Percentiles rank a stretch among this genome's conserved stretches.
These are phyloP conservation scores for Sungouiozyma intestinalis DNA, from an alignment of 805 yeast genomes.

Conservation along the genomic window DNA sequence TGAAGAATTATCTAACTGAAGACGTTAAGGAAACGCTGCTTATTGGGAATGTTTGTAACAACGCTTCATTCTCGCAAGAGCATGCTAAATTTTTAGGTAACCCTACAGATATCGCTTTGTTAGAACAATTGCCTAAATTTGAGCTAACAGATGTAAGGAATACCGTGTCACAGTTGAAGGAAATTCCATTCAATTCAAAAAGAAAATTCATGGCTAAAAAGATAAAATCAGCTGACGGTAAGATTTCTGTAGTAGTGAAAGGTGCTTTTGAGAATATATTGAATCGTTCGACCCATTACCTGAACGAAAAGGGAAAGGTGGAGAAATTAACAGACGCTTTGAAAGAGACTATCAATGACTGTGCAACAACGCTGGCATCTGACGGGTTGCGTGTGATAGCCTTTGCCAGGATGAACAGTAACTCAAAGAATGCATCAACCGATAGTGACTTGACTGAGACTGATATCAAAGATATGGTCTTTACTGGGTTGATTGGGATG, in stretches of 20 bases:
- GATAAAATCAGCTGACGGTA: slow-evolving; percentile 46
- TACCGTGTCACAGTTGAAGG: slow-evolving; percentile 46
- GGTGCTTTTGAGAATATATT: slow-evolving; percentile 83
- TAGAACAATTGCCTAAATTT: slow-evolving; percentile 63
- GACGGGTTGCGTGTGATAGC: slow-evolving; percentile 84
- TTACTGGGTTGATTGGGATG: slow-evolving; percentile 88
- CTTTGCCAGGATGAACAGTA: slow-evolving; percentile 47
- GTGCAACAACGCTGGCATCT: slow-evolving; percentile 57
- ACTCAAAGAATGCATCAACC: slow-evolving; percentile 9
- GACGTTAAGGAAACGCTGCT: slow-evolving; percentile 50
- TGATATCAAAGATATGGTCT: slow-evolving; percentile 50
- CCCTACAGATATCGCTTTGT: slow-evolving; percentile 88
- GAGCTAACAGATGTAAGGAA: slow-evolving; percentile 63
- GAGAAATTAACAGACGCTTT: slow-evolving; percentile 47
- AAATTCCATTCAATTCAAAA: slow-evolving; percentile 73
- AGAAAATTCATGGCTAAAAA: slow-evolving; percentile 89
- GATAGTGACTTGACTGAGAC: slow-evolving; percentile 20
- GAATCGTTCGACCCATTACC: slow-evolving; percentile 47
- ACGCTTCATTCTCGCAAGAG: slow-evolving; percentile 58
- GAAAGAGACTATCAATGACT: slow-evolving; percentile 37
- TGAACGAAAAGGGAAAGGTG: slow-evolving; percentile 47
- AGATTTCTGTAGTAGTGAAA: slow-evolving; percentile 56
- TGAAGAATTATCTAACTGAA: slow-evolving; percentile 36
- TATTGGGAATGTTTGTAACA: slow-evolving; percentile 66
- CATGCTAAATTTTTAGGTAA: slow-evolving; percentile 72